Percentiles rank a stretch among this genome's conserved stretches.
Conservation (phyloP, 2,329 filamentous ascomycete genomes). For the Colletotrichum musae region DNA sequence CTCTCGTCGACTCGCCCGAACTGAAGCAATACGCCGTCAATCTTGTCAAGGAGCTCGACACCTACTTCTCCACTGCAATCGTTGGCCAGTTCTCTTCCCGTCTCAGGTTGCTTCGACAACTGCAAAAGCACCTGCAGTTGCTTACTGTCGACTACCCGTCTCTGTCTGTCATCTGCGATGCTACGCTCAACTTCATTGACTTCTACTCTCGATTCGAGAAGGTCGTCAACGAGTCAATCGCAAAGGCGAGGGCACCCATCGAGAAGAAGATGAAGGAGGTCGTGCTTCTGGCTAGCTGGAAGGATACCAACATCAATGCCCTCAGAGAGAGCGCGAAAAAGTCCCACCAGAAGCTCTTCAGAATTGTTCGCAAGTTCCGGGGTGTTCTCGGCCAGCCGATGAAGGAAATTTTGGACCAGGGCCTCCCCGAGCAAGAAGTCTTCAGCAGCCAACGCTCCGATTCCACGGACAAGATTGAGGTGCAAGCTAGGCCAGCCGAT, state of each 20-base stretch:
- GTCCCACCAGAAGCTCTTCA: slow-evolving; percentile 93
- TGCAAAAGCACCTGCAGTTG: slow-evolving; percentile 75
- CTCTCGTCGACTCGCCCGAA: slow-evolving; percentile 72
- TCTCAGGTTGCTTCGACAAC: slow-evolving; percentile 77
- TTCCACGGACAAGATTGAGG: slow-evolving; percentile 44
- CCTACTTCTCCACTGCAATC: slow-evolving; percentile 84
- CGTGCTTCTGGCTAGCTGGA: slow-evolving; percentile 96
- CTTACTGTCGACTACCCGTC: slow-evolving; percentile 71
- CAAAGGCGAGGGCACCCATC: slow-evolving; percentile 78
- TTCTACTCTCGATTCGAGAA: slow-evolving; percentile 82
- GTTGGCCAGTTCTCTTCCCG: slow-evolving; percentile 85
- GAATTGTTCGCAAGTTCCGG: slow-evolving; percentile 91
- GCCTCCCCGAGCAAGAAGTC: slow-evolving; percentile 67
- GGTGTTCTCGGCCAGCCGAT: slow-evolving; percentile 83
- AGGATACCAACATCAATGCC: slow-evolving; percentile 94
- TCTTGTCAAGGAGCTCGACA: slow-evolving; percentile 81
- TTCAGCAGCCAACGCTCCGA: slow-evolving; percentile 1
- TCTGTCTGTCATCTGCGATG: slow-evolving; percentile 72
- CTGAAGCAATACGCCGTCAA: slow-evolving; percentile 75
- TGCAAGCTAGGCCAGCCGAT: slow-evolving; percentile 42
- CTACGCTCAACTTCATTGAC: slow-evolving; percentile 81
- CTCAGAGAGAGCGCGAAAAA: slow-evolving; percentile 89
- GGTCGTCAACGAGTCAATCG: slow-evolving; percentile 75
- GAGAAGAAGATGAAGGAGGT: slow-evolving; percentile 95
- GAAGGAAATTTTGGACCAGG: slow-evolving; percentile 72